phyloP scores from a whole-genome alignment of 208 protist genomes.

The Acanthamoeba sp. region DNA sequence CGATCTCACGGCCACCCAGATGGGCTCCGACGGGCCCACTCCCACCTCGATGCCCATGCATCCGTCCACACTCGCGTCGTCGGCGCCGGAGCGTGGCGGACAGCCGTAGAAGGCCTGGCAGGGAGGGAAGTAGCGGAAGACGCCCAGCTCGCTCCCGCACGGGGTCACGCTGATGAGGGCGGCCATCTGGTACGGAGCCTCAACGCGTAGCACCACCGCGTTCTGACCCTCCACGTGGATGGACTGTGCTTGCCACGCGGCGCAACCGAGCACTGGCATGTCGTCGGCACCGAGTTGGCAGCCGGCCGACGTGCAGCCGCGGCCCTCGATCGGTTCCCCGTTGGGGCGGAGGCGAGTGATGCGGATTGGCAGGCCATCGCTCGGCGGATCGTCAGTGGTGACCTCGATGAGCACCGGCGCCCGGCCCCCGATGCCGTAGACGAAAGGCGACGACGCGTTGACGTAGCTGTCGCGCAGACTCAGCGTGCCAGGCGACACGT shows the following conservation, averaged over 20 bases:
- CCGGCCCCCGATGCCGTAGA: background rate
- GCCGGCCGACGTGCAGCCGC: background rate
- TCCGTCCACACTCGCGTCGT: background rate
- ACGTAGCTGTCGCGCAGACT: background rate
- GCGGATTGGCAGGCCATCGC: background rate
- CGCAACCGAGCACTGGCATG: background rate
- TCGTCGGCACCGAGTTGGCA: background rate
- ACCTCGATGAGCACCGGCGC: background rate
- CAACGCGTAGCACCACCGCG: background rate
- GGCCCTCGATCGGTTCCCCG: background rate
- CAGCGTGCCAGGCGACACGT: background rate
- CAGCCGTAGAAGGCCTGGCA: background rate
- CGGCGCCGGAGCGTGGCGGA: background rate
- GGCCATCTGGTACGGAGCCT: background rate
- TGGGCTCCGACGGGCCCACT: background rate
- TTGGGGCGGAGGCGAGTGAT: background rate
- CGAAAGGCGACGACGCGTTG: background rate
- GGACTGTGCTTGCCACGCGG: too few relatives aligned
- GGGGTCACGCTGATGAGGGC: background rate
- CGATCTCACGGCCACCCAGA: background rate
- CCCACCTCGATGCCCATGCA: background rate
- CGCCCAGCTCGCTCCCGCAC: background rate
- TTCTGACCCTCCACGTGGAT: background rate
- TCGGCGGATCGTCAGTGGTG: background rate
- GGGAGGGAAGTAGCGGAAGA: background rate